Evolutionary conservation across 371 early-diverging fungal species (phyloP).

Genomic region (Rhizopus arrhizus): DNA sequence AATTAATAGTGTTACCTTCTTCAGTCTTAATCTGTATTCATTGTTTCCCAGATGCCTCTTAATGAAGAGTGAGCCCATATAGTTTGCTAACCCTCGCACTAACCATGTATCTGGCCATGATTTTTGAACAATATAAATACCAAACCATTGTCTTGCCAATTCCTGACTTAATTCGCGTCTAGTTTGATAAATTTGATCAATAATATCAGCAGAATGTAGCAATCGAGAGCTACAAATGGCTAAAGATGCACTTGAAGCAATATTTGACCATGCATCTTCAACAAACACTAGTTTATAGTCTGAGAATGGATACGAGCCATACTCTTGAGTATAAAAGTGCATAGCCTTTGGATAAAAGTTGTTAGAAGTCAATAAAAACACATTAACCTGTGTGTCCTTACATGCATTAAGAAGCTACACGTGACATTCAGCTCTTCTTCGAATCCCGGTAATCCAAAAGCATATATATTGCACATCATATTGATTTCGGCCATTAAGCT

Average conservation of each 20-base stretch:
- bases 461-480: constrained; percentile 69
- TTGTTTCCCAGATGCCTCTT: constrained; percentile 82
- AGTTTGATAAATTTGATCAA: constrained; percentile 87
- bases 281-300: constrained; percentile 88
- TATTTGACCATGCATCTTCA: constrained; percentile 70
- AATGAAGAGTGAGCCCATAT: constrained; percentile 73
- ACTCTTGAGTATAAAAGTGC: constrained; percentile 84
- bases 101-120: constrained; percentile 90
- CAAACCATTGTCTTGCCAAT: constrained; percentile 92
- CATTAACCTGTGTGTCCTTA: constrained; percentile 24
- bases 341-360: constrained; percentile 55
- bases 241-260: constrained; percentile 72
- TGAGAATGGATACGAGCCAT: constrained; percentile 86
- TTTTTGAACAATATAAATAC: constrained; percentile 80
- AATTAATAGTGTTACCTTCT: constrained; percentile 51
- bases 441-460: constrained; percentile 64
- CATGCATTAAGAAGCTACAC: constrained; percentile 69
- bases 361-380: not conserved
- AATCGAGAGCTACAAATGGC: constrained; percentile 68
- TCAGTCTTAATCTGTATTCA: constrained; percentile 83
- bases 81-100: constrained; percentile 77
- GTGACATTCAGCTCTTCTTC: constrained; percentile 63
- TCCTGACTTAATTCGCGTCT: constrained; percentile 69
- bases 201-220: constrained; percentile 73
- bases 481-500: constrained; percentile 51